These are phyloP conservation scores for Penicillium parvum DNA, from an alignment of 495 filamentous ascomycete species.

Conservation along the genomic window DNA sequence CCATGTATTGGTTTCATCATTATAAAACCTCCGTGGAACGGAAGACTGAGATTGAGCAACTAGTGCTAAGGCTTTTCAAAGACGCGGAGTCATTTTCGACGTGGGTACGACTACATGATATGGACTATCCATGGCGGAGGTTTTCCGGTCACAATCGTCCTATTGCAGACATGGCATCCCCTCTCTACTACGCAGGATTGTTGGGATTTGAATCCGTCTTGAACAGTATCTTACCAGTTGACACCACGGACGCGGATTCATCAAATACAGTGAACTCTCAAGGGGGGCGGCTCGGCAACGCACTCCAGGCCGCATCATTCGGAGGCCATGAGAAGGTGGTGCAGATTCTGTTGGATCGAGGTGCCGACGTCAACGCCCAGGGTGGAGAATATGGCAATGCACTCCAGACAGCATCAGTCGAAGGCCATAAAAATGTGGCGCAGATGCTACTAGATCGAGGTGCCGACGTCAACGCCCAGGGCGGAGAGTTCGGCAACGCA, in stretches of 20 bases:
- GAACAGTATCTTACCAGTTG: neutral
- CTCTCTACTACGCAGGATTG: constrained; percentile 7
- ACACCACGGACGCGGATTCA: neutral
- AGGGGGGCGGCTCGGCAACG: constrained; percentile 7
- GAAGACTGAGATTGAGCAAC: neutral
- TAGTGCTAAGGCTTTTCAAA: constrained; percentile 12
- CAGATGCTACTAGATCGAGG: no score
- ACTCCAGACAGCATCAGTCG: no score
- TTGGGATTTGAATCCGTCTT: constrained; percentile 7
- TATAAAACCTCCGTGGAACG: constrained; percentile 1
- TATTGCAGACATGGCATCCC: neutral
- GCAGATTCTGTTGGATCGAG: no score
- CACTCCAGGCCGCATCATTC: constrained; percentile 19
- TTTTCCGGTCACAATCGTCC: neutral
- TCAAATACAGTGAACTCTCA: constrained; percentile 11
- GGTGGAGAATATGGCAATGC: no score
- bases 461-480: no score
- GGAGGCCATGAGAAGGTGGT: no score
- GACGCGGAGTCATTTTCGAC: neutral
- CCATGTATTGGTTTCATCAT: constrained; percentile 23
- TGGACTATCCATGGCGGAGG: neutral
- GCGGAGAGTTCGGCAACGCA: no score
- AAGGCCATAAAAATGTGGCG: no score
- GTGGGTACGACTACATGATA: constrained; percentile 7
- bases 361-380: no score